Percentiles rank a stretch among this genome's conserved stretches.
Evolutionary conservation across 2,329 filamentous ascomycete genomes (phyloP).

Genomic region (Ophiosphaerella herpotricha): DNA sequence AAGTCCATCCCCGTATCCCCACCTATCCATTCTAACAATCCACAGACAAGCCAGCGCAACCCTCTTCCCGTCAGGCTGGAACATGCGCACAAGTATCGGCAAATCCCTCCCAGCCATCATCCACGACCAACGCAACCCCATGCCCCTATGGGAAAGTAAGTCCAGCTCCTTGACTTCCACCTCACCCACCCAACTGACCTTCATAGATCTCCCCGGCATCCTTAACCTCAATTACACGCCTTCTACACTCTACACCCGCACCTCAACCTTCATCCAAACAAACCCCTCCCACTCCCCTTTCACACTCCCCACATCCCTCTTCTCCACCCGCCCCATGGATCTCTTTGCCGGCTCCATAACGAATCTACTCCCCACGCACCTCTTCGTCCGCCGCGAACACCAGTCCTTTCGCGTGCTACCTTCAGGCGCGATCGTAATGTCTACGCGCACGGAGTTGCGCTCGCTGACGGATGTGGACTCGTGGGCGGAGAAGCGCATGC

Average conservation of each 20-base stretch:
- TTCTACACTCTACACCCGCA: slow-evolving; percentile 54
- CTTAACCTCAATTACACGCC: slow-evolving; percentile 31
- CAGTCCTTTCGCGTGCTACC: slow-evolving; percentile 57
- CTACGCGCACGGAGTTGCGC: slow-evolving; percentile 55
- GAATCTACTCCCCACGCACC: slow-evolving; percentile 41
- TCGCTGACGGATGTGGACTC: slow-evolving; percentile 17
- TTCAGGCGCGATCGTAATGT: slow-evolving; percentile 54
- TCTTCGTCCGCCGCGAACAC: slow-evolving; percentile 55
- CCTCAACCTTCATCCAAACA: slow-evolving; percentile 58
- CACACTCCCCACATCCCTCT: slow-evolving; percentile 50
- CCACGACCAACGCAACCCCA: slow-evolving; percentile 52
- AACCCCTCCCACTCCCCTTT: slow-evolving; percentile 39
- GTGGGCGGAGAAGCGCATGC: slow-evolving; percentile 5
- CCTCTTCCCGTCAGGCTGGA: slow-evolving; percentile 60
- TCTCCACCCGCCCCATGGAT: slow-evolving; percentile 49
- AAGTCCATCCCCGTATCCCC: slow-evolving; percentile 16
- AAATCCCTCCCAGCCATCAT: slow-evolving; percentile 53
- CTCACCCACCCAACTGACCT: slow-evolving; percentile 48
- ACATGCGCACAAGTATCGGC: slow-evolving; percentile 54
- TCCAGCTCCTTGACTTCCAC: slow-evolving; percentile 36
- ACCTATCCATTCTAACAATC: background rate
- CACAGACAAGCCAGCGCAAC: slow-evolving; percentile 56
- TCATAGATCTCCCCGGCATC: slow-evolving; percentile 20
- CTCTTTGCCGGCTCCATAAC: slow-evolving; percentile 32
- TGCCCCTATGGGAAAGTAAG: slow-evolving; percentile 57